A percentile compares a stretch with the other conserved stretches of the same genome.
Conservation (phyloP, 768 basidiomycete genomes). For the Saitozyma podzolica region DNA sequence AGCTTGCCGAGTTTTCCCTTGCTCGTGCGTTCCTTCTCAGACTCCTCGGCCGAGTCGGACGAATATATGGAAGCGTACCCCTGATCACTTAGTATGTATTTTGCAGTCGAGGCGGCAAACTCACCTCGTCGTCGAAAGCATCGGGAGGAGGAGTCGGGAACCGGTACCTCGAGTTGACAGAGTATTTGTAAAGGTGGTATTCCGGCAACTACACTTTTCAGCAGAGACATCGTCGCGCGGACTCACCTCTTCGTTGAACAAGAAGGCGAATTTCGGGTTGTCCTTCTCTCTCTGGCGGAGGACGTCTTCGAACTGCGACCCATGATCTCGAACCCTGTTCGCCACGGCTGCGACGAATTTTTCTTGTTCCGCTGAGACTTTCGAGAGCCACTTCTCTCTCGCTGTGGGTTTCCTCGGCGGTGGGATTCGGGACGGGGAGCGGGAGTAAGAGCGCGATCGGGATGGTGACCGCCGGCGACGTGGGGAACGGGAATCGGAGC, state of each 20-base stretch:
- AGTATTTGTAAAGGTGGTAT: slow-evolving; percentile 54
- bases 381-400: slow-evolving; percentile 31
- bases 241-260: slow-evolving; percentile 56
- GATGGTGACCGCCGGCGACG: slow-evolving; percentile 10
- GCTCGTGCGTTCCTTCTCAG: slow-evolving; percentile 75
- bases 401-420: slow-evolving; percentile 26
- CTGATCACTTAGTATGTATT: slow-evolving; percentile 2
- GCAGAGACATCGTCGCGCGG: not conserved
- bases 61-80: slow-evolving; percentile 56
- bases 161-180: slow-evolving; percentile 52
- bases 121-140: slow-evolving; percentile 53
- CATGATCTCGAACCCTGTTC: slow-evolving; percentile 78
- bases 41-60: slow-evolving; percentile 91
- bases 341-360: slow-evolving; percentile 85
- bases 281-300: slow-evolving; percentile 72
- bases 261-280: slow-evolving; percentile 80
- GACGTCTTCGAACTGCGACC: slow-evolving; percentile 69
- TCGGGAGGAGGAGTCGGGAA: slow-evolving; percentile 52
- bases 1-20: slow-evolving; percentile 76
- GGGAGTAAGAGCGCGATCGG: slow-evolving; percentile 30
- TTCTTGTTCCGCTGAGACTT: slow-evolving; percentile 68
- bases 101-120: slow-evolving; percentile 4
- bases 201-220: slow-evolving; percentile 49
- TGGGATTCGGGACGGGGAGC: slow-evolving; percentile 55
- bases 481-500: slow-evolving; percentile 20